Evolutionary conservation across 805 yeast species (phyloP).

Genomic region (Trichomonascus vanleenenianus): DNA sequence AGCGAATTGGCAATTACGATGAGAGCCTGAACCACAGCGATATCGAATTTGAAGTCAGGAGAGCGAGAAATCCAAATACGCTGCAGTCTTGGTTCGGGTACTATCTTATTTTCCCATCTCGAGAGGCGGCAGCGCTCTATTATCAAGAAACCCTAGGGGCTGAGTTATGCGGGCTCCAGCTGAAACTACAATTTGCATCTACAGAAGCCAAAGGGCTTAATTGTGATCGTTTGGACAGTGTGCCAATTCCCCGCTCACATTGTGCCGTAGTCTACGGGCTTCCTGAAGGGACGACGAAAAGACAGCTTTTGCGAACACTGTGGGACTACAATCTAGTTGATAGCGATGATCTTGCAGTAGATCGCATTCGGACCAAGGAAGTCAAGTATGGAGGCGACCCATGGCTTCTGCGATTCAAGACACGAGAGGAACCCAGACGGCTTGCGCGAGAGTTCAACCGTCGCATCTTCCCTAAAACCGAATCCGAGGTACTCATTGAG

Average conservation of each 20-base stretch:
- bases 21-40: slow-evolving; percentile 10
- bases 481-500: slow-evolving; percentile 23
- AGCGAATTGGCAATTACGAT: slow-evolving; percentile 13
- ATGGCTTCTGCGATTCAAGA: slow-evolving; percentile 24
- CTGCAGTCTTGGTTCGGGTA: slow-evolving; percentile 42
- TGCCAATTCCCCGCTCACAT: slow-evolving; percentile 17
- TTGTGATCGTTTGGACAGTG: slow-evolving; percentile 20
- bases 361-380: slow-evolving; percentile 23
- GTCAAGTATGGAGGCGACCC: slow-evolving; percentile 28
- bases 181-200: slow-evolving; percentile 40
- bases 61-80: slow-evolving; percentile 41
- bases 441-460: slow-evolving; percentile 24
- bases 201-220: slow-evolving; percentile 12
- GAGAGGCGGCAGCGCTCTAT: slow-evolving; percentile 44
- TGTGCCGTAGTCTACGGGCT: slow-evolving; percentile 28
- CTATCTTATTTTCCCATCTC: slow-evolving; percentile 43
- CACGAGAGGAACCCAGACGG: slow-evolving; percentile 25
- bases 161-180: slow-evolving; percentile 42
- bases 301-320: slow-evolving; percentile 20
- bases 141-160: slow-evolving; percentile 42
- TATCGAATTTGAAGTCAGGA: slow-evolving; percentile 30
- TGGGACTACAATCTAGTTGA: slow-evolving; percentile 29
- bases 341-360: slow-evolving; percentile 26
- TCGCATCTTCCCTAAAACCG: slow-evolving; percentile 23
- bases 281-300: slow-evolving; percentile 19